Evolutionary conservation across 192 early-diverging fungal genomes (phyloP), one percentile per base, ranked within the genome.

Genomic region (Backusella tarrabulga): DNA sequence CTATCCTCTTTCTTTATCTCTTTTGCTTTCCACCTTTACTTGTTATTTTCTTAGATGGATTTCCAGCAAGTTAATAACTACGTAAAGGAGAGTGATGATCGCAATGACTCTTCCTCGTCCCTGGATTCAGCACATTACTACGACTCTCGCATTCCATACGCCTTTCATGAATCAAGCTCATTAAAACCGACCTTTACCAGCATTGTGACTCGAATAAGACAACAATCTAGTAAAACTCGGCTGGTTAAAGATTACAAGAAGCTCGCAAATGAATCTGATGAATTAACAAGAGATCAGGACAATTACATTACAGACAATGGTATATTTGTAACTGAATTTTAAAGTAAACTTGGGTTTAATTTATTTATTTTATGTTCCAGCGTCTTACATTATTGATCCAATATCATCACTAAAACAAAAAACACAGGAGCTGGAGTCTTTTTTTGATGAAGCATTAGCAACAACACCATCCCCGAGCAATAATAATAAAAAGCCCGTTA

Each of bases 201-300:
- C 36, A 40, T 70, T 23, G 68, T 70, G 8, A 35, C 34, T 41
- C 36, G 68, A 40, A 40, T 70, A 70, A 36, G 38, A 23, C 68
- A 70, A 12, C 68, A 70, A 40, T 70, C 68, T n/a, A 70, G 68
- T 41, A 70, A 70, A 38, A 70, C 68, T 23, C 34, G 68, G 5
- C 38, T 70, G 41, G 38, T 70, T 21, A 70, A 38, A 12, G 35
- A 70, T 8, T 70, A 70, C 35, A 70, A 70, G 23, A 70, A 70
- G 21, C 7, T 70, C 4, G 34, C 68, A 19, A 63, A 14, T 63
- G 68, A 40, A 14, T 41, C 68, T 11, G 68, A 70, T 40, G 38
- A 38, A 23, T 36, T 70, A 70, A 35, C 68, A 9, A 70, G 36
- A 40, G 68, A 70, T 70, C 35, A 70, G 11, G 68, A 70, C 38